A percentile compares a stretch with the other conserved stretches of the same genome.
phyloP scores from a whole-genome alignment of 345 rosid species.

The Citrus unshiu region DNA sequence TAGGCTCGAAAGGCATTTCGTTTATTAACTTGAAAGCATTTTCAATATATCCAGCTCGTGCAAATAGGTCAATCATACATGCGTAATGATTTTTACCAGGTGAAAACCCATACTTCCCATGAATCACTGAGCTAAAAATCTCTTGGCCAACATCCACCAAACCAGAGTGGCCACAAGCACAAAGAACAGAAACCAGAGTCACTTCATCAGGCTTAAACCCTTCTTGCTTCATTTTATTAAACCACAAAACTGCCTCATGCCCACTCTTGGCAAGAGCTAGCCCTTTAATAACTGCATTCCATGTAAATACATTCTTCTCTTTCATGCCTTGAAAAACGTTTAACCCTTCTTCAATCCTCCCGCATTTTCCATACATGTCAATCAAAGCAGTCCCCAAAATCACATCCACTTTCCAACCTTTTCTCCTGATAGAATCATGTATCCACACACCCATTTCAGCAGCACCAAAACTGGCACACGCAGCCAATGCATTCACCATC shows the following conservation, averaged over 20 bases:
- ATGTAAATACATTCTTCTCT: conserved; percentile 38
- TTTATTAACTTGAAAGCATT: conserved; percentile 37
- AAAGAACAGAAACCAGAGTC: conserved; percentile 44
- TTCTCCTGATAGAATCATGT: conserved; percentile 42
- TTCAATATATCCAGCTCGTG: conserved; percentile 34
- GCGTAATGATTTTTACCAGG: conserved; percentile 49
- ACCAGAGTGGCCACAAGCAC: conserved; percentile 56
- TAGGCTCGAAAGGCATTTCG: conserved; percentile 49
- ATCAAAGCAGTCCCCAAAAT: conserved; percentile 50
- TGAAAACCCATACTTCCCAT: conserved; percentile 41
- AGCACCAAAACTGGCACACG: conserved; percentile 39
- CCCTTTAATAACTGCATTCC: conserved; percentile 54
- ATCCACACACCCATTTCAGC: conserved; percentile 54
- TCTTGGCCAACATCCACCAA: conserved; percentile 32
- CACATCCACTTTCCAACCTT: conserved; percentile 53
- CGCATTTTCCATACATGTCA: conserved; percentile 51
- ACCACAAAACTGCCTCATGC: conserved; percentile 44
- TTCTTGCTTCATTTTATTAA: conserved; percentile 42
- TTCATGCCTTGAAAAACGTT: conserved; percentile 40
- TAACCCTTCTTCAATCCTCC: conserved; percentile 43
- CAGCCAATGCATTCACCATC: conserved; percentile 53
- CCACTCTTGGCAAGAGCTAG: conserved; percentile 43
- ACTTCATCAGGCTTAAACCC: conserved; percentile 39
- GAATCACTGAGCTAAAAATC: conserved; percentile 37
- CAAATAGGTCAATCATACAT: conserved; percentile 42